phyloP scores from a whole-genome alignment of 805 yeast genomes.

The Metschnikowia orientalis region DNA sequence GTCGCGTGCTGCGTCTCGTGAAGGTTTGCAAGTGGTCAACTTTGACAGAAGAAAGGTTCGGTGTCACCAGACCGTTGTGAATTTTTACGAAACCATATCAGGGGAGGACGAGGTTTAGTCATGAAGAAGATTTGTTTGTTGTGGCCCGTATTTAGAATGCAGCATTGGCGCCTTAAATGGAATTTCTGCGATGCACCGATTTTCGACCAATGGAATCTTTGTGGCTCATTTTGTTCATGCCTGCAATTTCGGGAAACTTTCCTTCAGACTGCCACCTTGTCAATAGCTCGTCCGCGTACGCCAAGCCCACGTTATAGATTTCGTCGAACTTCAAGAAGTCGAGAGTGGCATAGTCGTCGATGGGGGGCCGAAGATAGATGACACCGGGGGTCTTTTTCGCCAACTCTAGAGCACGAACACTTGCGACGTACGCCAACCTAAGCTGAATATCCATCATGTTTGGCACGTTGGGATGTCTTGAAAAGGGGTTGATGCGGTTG shows the following conservation, averaged over 20 bases:
- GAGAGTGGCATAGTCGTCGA: slow-evolving; percentile 84
- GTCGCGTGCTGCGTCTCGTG: slow-evolving; percentile 54
- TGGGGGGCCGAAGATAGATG: slow-evolving; percentile 86
- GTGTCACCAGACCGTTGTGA: slow-evolving; percentile 14
- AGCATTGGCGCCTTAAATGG: slow-evolving; percentile 7
- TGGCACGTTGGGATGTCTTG: slow-evolving; percentile 82
- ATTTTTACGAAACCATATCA: slow-evolving; percentile 26
- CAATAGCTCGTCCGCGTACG: slow-evolving; percentile 61
- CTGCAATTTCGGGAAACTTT: slow-evolving; percentile 61
- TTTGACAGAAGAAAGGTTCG: slow-evolving; percentile 14
- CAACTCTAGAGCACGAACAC: slow-evolving; percentile 85
- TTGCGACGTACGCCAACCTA: slow-evolving; percentile 88
- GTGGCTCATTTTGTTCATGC: slow-evolving; percentile 21
- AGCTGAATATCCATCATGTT: slow-evolving; percentile 93
- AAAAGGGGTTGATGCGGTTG: slow-evolving; percentile 87
- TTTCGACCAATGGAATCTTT: slow-evolving; percentile 7
- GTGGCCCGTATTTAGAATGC: not conserved
- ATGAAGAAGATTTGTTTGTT: not conserved
- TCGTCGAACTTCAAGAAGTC: slow-evolving; percentile 92
- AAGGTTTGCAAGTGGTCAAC: slow-evolving; percentile 18
- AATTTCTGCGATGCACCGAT: slow-evolving; percentile 14
- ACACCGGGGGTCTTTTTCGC: slow-evolving; percentile 86
- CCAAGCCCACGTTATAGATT: slow-evolving; percentile 74
- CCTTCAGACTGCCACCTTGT: slow-evolving; percentile 48
- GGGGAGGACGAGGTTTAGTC: slow-evolving; percentile 12